phyloP scores from a whole-genome alignment of 306 rosid species.

The Benincasa hispida region DNA sequence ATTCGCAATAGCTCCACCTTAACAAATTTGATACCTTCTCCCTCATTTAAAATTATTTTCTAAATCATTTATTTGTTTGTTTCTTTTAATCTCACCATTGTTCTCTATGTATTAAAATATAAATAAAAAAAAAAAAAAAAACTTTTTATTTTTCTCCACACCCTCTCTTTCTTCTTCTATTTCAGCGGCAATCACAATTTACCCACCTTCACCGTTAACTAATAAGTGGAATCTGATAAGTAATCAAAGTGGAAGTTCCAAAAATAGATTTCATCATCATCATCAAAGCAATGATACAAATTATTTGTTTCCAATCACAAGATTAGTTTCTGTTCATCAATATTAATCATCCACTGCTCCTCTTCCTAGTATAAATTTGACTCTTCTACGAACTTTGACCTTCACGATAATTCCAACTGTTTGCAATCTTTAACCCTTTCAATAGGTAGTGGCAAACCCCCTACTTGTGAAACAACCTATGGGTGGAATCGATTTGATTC shows the following conservation, averaged over 20 bases:
- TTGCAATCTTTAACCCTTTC: constrained; percentile 78
- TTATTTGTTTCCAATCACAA: constrained; percentile 42
- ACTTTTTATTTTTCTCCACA: too few relatives aligned
- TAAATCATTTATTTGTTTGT: too few relatives aligned
- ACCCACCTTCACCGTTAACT: too few relatives aligned
- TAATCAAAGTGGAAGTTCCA: constrained; percentile 52
- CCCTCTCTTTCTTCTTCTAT: too few relatives aligned
- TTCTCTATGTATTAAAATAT: too few relatives aligned
- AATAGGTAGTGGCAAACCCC: constrained; percentile 77
- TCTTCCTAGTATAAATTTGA: neutral
- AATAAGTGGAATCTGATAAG: constrained; percentile 80
- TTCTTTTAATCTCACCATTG: too few relatives aligned
- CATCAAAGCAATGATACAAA: constrained; percentile 36
- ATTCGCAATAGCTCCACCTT: too few relatives aligned
- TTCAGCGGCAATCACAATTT: too few relatives aligned
- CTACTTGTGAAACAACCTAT: constrained; percentile 53
- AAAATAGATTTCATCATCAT: constrained; percentile 76
- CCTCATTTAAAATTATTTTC: too few relatives aligned
- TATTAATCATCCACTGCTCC: neutral
- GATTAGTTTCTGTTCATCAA: constrained; percentile 49
- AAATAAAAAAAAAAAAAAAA: too few relatives aligned
- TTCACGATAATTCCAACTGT: constrained; percentile 52
- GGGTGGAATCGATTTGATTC: too few relatives aligned
- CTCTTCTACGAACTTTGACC: constrained; percentile 34
- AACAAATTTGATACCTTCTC: too few relatives aligned